Percentiles rank a stretch among this genome's conserved stretches.
Conservation (phyloP, 305 asterid species). For the Fraxinus floribunda region DNA sequence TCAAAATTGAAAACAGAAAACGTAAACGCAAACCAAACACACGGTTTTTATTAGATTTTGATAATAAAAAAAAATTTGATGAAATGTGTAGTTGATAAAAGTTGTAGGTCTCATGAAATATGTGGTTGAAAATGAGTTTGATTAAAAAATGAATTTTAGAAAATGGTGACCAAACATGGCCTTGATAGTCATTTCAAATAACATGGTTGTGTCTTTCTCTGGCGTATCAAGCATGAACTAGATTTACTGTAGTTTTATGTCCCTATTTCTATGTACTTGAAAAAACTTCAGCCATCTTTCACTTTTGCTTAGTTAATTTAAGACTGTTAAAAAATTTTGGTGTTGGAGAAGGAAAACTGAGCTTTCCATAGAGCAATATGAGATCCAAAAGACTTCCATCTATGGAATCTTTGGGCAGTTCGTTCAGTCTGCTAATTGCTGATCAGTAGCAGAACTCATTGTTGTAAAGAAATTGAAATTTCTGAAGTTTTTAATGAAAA, state of each 20-base stretch:
- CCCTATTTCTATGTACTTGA: not conserved
- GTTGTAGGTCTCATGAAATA: not conserved
- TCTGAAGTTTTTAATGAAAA: not conserved
- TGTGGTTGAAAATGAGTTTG: not conserved
- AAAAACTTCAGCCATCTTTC: not conserved
- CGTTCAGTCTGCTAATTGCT: not conserved
- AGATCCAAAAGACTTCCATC: not conserved
- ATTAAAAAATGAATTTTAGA: not conserved
- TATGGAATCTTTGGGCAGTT: not conserved
- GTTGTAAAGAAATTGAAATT: not conserved
- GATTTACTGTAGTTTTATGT: not conserved
- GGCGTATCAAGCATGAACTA: not conserved
- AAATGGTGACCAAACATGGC: not conserved
- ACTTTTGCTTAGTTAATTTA: not conserved
- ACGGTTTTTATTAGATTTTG: not conserved
- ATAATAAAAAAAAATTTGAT: not conserved
- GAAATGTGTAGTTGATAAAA: not conserved
- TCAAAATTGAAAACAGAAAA: too few species aligned
- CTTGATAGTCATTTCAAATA: not conserved
- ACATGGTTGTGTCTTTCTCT: not conserved
- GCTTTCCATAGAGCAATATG: not conserved
- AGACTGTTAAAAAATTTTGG: not conserved
- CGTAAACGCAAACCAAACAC: too few species aligned
- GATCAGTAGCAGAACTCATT: not conserved
- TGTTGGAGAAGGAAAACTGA: not conserved